Conservation (phyloP, 176 grass and related monocot genomes). For the Musa schizocarpa region DNA sequence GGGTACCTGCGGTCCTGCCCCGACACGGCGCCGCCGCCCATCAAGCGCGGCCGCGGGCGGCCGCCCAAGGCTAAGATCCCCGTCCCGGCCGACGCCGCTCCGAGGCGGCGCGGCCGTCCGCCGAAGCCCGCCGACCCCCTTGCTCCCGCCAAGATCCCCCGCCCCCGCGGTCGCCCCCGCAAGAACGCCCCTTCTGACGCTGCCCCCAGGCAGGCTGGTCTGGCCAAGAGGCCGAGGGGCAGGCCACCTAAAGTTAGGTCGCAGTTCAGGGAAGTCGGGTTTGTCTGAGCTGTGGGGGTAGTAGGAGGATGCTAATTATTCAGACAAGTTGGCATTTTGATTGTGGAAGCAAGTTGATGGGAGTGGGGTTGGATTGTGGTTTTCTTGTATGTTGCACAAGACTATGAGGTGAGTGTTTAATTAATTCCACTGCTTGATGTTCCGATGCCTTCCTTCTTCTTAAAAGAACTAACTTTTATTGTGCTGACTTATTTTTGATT, state of each 20-base stretch:
- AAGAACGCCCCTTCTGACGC: not conserved
- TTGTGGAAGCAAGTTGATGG: not conserved
- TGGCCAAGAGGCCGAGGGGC: constrained; percentile 8
- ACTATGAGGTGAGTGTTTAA: constrained; percentile 2
- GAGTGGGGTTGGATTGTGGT: not conserved
- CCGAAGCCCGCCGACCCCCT: constrained; percentile 8
- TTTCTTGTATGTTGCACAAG: not conserved
- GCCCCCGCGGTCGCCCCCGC: constrained; percentile 12
- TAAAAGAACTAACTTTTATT: not conserved
- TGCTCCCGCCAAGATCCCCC: constrained; percentile 5
- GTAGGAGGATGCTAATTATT: not conserved
- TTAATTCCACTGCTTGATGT: not conserved
- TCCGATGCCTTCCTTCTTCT: not conserved
- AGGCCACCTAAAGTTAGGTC: constrained; percentile 12
- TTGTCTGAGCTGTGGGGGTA: constrained; percentile 1
- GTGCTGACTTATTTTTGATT: not conserved
- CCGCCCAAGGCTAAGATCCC: constrained; percentile 9
- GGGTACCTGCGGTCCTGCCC: not conserved
- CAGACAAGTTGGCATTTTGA: not conserved
- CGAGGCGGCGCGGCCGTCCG: constrained; percentile 24
- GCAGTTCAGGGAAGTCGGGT: constrained; percentile 14
- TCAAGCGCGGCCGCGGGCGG: constrained; percentile 1
- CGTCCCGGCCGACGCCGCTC: not conserved
- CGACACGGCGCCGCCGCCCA: not conserved
- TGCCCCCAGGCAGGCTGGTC: not conserved